These are phyloP conservation scores for Antitrichia curtipendula DNA, from an alignment of 225 moss, liverwort and hornwort species.

Conservation along the genomic window DNA sequence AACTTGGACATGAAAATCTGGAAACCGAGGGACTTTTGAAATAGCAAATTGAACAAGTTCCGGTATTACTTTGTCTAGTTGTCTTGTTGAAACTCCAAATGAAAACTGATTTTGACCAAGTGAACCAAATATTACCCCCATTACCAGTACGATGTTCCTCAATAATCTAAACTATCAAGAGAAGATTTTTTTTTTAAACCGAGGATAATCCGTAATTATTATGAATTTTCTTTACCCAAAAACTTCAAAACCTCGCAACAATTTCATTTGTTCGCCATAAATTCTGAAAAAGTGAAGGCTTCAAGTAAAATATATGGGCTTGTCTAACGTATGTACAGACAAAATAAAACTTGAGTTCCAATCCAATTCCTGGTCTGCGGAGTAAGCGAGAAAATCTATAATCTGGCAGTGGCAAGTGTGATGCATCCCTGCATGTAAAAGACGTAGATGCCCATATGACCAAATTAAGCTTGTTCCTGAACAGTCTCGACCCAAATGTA, in stretches of 20 bases:
- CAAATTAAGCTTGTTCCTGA: background rate
- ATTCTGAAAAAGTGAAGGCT: background rate
- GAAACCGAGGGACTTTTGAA: background rate
- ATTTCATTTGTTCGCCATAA: background rate
- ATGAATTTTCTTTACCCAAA: background rate
- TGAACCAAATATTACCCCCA: background rate
- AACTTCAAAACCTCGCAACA: background rate
- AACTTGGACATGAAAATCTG: background rate
- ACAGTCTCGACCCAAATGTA: background rate
- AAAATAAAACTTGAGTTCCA: background rate
- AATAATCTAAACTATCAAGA: background rate
- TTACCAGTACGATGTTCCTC: background rate
- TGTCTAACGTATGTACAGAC: background rate
- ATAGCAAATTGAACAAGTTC: background rate
- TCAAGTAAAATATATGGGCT: background rate
- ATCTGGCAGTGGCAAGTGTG: background rate
- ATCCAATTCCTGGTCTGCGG: background rate
- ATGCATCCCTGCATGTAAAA: background rate
- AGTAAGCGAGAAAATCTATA: background rate
- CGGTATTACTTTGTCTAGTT: too few relatives aligned
- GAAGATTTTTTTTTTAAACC: background rate
- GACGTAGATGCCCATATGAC: background rate
- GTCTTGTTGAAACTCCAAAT: background rate
- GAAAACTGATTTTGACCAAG: background rate
- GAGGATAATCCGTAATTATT: background rate